Evolutionary conservation across 2,329 filamentous ascomycete species (phyloP), one percentile per base, ranked within the genome.

Genomic region (Pseudogymnoascus sp.): DNA sequence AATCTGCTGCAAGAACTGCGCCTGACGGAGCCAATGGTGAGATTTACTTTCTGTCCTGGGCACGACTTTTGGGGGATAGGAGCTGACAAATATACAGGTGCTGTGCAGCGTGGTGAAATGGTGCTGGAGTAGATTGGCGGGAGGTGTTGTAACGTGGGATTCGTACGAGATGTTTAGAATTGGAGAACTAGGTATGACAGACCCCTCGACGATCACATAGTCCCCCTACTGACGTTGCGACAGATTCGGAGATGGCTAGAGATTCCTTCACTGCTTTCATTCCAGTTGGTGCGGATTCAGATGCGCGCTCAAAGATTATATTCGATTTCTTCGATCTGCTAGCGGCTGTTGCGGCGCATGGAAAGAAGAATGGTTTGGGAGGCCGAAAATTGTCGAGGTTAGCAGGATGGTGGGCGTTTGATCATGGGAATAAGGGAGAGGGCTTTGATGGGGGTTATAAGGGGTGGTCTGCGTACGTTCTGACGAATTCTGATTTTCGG

Each of bases 331-430:
- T 97, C 76, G 93, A 97, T 69, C 84, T 99, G 0, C 78, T 99
- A 49, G 87, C 93, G 3, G 91, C 93, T 6, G 86, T 97, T 69
- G 92, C 94, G 35, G 94, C 94, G 12, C 91, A 97, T 71, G 91
- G 91, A 68, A 97, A 97, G 78, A 86, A 81, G 62, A 99, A 99
- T 73, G 94, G 94, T 45, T 84, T 99, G 66, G 91, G 92, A 64
- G 94, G 94, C 25, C 86, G 92, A 66, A 97, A 97, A 75, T 82
- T 99, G 62, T 97, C 94, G 8, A 85, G 94, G 67, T 91, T 96
- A 82, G 94, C 93, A 41, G 92, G 92, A 52, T 99, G 94, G 94
- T 99, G 94, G 94, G 92, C 93, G 0, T 99, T 99, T 73, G 93
- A 97, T 71, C 91, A 95, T 68, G 84, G 81, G 55, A 92, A 97